Evolutionary conservation across 2,329 filamentous ascomycete genomes (phyloP), one percentile per base, ranked within the genome.

Genomic region (Exophiala sideris): DNA sequence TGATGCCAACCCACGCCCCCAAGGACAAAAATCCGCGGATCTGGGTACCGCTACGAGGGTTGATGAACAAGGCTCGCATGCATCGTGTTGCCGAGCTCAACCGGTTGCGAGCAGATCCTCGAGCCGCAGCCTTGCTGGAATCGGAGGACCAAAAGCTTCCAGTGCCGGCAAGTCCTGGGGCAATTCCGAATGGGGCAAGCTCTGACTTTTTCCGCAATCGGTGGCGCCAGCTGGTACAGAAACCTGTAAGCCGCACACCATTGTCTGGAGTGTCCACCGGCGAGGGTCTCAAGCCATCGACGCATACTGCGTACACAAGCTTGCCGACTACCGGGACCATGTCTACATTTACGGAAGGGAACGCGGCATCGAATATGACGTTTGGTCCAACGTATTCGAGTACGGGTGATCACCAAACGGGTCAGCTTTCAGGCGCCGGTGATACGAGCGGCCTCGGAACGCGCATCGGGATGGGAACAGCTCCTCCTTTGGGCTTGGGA

Each of bases 31-130:
- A 67, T 33, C 48, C 62, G n/a, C 65, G 66, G 3, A 64, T 70
- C 11, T 71, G 69, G 68, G 56, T 71, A 33, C 69, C 69, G 0
- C 48, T 71, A n/a, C 63, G 63, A 29, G 69, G 63, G 44, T 42
- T 71, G 38, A 68, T 68, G 62, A 35, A 35, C 7, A 65, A 68
- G 49, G 66, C 65, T 2, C 58, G 58, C 9, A 64, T 60, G 36
- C 66, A 73, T 63, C 70, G 70, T 3, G 59, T 64, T 14, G 50
- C 58, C 0, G 70, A 73, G 48, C 33, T 73, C 4, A 24, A 54
- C 1, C 63, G 70, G 18, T 52, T 73, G 12, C 54, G 62, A 14
- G 49, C 40, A 4, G 58, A 73, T 59, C 50, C 63, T 8, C 29
- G 59, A n/a, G 66, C 61, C 36, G 66, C 46, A 34, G 46, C 24